These are phyloP conservation scores for Simmondsia chinensis DNA, from an alignment of 148 eudicot genomes.

Conservation along the genomic window DNA sequence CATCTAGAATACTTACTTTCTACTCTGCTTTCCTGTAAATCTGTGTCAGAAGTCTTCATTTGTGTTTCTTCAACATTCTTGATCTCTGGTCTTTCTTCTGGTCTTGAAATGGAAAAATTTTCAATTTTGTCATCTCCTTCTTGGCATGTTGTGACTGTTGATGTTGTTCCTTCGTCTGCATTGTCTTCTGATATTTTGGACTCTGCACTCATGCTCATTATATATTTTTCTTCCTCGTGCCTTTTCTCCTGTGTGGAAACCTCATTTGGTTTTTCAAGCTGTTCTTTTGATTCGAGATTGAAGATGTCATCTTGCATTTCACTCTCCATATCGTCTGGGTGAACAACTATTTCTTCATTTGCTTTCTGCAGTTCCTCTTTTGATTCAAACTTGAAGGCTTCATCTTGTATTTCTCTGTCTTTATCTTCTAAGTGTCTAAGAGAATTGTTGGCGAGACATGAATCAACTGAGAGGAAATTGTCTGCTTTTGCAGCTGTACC, in stretches of 20 bases:
- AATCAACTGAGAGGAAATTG: slow-evolving; percentile 6
- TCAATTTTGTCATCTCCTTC: not conserved
- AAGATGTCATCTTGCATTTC: not conserved
- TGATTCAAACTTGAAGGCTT: not conserved
- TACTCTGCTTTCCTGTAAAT: slow-evolving; percentile 3
- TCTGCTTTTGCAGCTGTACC: slow-evolving; percentile 3
- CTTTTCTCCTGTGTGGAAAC: slow-evolving; percentile 1
- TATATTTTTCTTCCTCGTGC: not conserved
- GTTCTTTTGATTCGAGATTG: not conserved
- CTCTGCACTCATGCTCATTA: slow-evolving; percentile 1
- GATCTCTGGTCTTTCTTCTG: slow-evolving; percentile 4
- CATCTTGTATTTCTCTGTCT: not conserved
- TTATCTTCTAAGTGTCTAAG: not conserved
- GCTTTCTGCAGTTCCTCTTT: slow-evolving; percentile 6
- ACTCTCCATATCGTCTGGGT: not conserved
- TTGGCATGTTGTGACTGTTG: not conserved
- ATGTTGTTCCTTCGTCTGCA: not conserved
- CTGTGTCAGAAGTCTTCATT: not conserved
- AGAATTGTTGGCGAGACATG: slow-evolving; percentile 1
- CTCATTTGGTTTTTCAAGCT: slow-evolving; percentile 6
- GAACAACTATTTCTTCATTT: too few species aligned
- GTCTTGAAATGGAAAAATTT: not conserved
- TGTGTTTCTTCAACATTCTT: slow-evolving; percentile 1
- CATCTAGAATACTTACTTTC: slow-evolving; percentile 6
- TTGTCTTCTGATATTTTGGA: slow-evolving; percentile 3